Conservation (phyloP, 495 filamentous ascomycete species). For the Schizothecium vesticola region DNA sequence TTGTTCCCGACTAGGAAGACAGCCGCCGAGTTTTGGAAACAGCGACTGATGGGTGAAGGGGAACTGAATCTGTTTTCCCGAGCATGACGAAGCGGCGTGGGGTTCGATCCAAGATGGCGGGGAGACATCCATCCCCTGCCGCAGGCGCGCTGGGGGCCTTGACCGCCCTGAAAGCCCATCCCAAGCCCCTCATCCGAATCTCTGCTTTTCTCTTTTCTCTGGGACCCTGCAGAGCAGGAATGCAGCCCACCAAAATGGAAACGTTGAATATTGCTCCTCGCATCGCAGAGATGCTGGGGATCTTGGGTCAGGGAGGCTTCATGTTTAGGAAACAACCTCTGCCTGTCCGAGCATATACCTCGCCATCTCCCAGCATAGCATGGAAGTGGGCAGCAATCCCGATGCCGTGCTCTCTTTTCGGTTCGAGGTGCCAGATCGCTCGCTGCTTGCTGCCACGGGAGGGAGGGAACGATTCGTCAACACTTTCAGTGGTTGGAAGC, state of each 20-base stretch:
- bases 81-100: background rate
- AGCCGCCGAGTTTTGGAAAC: background rate
- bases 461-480: background rate
- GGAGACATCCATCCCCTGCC: background rate
- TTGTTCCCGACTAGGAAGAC: conserved; percentile 10
- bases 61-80: background rate
- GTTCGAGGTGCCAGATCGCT: background rate
- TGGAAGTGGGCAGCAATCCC: background rate
- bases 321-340: too few species aligned
- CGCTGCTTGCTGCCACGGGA: background rate
- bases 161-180: background rate
- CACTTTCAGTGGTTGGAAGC: background rate
- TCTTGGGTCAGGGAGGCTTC: background rate
- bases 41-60: background rate
- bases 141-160: background rate
- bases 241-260: background rate
- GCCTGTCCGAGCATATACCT: background rate
- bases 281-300: too few species aligned
- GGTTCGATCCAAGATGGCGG: background rate
- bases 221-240: background rate
- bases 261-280: background rate
- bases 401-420: background rate
- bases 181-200: background rate
- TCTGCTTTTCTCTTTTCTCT: background rate
- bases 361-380: background rate